Base-by-base conservation (phyloP, 768 basidiomycete genomes). In the Tulasnella sp. region DNA sequence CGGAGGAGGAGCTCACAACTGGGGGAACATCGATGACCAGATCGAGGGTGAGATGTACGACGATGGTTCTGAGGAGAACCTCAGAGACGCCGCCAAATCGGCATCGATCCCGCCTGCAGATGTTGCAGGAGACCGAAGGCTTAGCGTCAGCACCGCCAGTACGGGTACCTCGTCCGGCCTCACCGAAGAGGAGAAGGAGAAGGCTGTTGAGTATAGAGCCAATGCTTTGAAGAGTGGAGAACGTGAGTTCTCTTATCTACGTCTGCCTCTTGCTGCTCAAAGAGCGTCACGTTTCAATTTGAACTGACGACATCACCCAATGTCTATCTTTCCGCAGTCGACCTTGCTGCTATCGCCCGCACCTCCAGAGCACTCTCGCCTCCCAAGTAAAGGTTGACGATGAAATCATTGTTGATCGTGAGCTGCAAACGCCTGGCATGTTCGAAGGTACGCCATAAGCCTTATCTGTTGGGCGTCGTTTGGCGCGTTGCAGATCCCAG, bases 311-410 rank as follows among this genome's bases (percentile, higher is more conserved):
- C 54, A n/a, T n/a, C n/a, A n/a, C n/a, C n/a, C 38, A 41, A 56
- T 41, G 38, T 24, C 30, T 19, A 19, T 21, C 54, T 19, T 23
- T 32, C 51, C 34, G 21, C 59, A 61, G 60, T 61, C 34, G 60
- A 61, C 29, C 60, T 61, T 44, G 26, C 17, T 45, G 15, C 61
- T 34, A 61, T 61, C 61, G 61, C 61, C 26, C 61, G 61, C 55
- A 61, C 61, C 17, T 61, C 61, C 11, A 11, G 26, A n/a, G 61
- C 23, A 1, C 34, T 54, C 24, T 32, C 61, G 24, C 30, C 56
- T 34, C 54, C 45, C 45, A 48, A 48, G 45, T 48, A 48, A n/a
- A 48, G 19, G 45, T n/a, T 19, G 11, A 11, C 41, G n/a, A 43
- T 43, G 41, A 43, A n/a, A n/a, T 43, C 11, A 43, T 43, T 11